Evolutionary conservation across 2,329 filamentous ascomycete species (phyloP), one percentile per base, ranked within the genome.

Genomic region (Coniochaeta hoffmannii): DNA sequence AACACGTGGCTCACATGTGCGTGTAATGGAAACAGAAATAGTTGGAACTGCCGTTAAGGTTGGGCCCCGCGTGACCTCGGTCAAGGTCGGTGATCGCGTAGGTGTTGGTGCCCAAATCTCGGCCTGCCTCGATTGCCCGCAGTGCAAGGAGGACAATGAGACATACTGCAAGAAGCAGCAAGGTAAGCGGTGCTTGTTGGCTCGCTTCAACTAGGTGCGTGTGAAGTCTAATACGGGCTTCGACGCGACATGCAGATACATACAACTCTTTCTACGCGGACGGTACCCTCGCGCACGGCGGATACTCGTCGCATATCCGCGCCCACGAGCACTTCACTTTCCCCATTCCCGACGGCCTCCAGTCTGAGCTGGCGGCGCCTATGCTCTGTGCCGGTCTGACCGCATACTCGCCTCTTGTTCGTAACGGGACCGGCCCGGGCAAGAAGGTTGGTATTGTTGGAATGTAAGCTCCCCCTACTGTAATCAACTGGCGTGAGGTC

Each of bases 361-460:
- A 76, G 8, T 80, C 77, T 61, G 69, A 73, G 55, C 71, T 85
- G 52, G 88, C 85, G 1, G 90, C 89, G 1, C 88, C 88, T 10
- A 90, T 92, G 87, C 79, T 94, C 62, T 95, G 90, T 70, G 90
- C 89, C 38, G 90, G 90, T 59, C 78, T 95, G 61, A 95, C 90
- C 4, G 84, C 85, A 57, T 95, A 85, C 74, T 87, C 82, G 58
- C 90, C 90, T 1, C 78, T 95, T 14, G 85, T 89, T 60, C 81
- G 89, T 50, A 85, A 91, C 65, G 88, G 88, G 19, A 80, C 81
- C 57, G 88, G 88, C 0, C 87, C 87, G 1, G 89, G 90, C 59
- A 90, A 89, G 76, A 90, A 89, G 73, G 83, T 91, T 22, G 88
- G 81, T 34, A 82, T 92, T 58, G 82, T 90, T 8, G 88, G 88